Evolutionary conservation across 805 yeast genomes (phyloP).

Genomic region (Yarrowia osloensis): DNA sequence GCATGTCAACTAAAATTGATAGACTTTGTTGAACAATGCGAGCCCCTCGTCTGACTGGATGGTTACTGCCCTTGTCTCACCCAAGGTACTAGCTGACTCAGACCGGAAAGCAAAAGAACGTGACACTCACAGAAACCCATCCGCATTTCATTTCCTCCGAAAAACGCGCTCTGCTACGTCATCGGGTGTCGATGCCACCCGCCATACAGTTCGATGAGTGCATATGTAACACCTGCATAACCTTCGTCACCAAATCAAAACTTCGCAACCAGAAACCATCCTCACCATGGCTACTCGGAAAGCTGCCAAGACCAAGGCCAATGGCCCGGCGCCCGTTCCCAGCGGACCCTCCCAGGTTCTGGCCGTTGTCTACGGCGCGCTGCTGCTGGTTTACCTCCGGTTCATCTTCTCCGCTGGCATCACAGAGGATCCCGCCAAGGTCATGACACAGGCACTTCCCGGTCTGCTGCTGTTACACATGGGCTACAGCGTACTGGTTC

Average conservation of each 20-base stretch:
- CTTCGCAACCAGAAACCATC: slow-evolving; percentile 12
- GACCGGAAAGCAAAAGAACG: too few species aligned
- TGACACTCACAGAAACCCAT: too few species aligned
- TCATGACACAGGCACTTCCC: slow-evolving; percentile 35
- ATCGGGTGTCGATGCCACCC: not conserved
- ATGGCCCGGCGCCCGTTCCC: slow-evolving; percentile 1
- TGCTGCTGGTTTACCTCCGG: slow-evolving; percentile 22
- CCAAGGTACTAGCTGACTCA: too few species aligned
- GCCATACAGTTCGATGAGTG: not conserved
- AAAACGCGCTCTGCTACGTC: not conserved
- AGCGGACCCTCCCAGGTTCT: slow-evolving; percentile 12
- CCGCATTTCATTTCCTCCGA: too few species aligned
- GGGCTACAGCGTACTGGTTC: slow-evolving; percentile 35
- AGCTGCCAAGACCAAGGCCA: slow-evolving; percentile 18
- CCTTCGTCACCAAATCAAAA: slow-evolving; percentile 22
- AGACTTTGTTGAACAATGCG: too few species aligned
- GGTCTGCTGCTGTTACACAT: slow-evolving; percentile 34
- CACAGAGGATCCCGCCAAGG: slow-evolving; percentile 32
- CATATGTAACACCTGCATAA: slow-evolving; percentile 17
- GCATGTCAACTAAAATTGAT: too few species aligned
- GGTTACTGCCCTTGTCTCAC: too few species aligned
- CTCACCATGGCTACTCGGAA: slow-evolving; percentile 24
- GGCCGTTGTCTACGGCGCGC: slow-evolving; percentile 2
- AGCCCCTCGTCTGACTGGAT: too few species aligned
- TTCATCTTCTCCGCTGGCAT: slow-evolving; percentile 22